These are phyloP conservation scores for Stellera chamaejasme DNA, from an alignment of 345 rosid genomes.

Conservation along the genomic window DNA sequence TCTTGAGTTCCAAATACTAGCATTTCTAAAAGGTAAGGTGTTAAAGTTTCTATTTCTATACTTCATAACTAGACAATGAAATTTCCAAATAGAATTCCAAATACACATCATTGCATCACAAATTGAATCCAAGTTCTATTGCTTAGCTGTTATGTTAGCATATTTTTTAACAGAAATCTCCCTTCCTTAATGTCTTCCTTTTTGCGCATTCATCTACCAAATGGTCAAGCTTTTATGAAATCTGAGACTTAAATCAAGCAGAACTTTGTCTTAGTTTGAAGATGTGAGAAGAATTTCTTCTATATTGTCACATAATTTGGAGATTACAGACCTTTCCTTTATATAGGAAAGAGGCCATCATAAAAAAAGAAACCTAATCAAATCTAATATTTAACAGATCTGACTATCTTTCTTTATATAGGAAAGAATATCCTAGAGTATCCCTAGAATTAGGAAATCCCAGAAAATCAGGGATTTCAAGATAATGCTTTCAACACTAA, in stretches of 20 bases:
- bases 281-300: no score
- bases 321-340: no score
- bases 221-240: not conserved
- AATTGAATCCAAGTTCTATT: not conserved
- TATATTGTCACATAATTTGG: no score
- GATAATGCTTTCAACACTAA: no score
- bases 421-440: no score
- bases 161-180: not conserved
- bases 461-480: no score
- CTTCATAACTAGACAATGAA: not conserved
- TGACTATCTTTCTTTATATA: no score
- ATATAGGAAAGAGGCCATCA: no score
- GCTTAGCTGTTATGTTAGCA: not conserved
- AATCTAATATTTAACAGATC: no score
- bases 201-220: not conserved
- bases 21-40: not conserved
- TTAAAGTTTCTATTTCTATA: not conserved
- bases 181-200: not conserved
- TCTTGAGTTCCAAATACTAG: not conserved
- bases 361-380: no score
- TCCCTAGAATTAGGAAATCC: no score
- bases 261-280: slow-evolving; percentile 1
- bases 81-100: not conserved
- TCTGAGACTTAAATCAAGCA: not conserved
- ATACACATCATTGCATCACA: not conserved